Conservation (phyloP, 2,329 filamentous ascomycete species). For the Sarocladium oryzae region DNA sequence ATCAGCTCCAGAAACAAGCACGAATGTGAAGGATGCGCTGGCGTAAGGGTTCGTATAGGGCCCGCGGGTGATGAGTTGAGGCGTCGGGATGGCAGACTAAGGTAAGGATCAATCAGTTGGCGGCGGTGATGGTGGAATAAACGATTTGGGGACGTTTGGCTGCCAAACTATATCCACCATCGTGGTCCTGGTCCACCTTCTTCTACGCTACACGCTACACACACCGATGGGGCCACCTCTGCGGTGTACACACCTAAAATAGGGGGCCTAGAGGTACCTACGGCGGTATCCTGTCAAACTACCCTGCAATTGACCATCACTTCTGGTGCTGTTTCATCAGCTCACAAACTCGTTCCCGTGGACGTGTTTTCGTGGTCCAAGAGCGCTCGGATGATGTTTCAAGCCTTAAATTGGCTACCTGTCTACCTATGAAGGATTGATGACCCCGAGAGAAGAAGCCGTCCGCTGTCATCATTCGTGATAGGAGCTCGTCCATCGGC, state of each 20-base stretch:
- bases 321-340: too few relatives aligned
- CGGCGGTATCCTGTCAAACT: too few relatives aligned
- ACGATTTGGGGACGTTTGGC: constrained; percentile 7
- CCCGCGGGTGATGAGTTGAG: background rate
- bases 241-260: too few relatives aligned
- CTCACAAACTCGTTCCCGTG: too few relatives aligned
- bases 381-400: background rate
- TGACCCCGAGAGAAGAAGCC: too few relatives aligned
- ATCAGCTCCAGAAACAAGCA: background rate
- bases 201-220: background rate
- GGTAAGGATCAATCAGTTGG: constrained; percentile 1
- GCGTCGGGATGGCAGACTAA: background rate
- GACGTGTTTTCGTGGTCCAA: background rate
- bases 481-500: too few relatives aligned
- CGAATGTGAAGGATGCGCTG: background rate
- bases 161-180: background rate
- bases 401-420: too few relatives aligned
- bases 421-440: too few relatives aligned
- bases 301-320: too few relatives aligned
- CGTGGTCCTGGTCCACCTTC: background rate
- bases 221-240: background rate
- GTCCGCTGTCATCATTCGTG: too few relatives aligned
- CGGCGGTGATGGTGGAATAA: background rate
- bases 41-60: background rate
- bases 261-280: too few relatives aligned